Conservation (phyloP, 2,329 filamentous ascomycete genomes). For the Aplosporella prunicola region DNA sequence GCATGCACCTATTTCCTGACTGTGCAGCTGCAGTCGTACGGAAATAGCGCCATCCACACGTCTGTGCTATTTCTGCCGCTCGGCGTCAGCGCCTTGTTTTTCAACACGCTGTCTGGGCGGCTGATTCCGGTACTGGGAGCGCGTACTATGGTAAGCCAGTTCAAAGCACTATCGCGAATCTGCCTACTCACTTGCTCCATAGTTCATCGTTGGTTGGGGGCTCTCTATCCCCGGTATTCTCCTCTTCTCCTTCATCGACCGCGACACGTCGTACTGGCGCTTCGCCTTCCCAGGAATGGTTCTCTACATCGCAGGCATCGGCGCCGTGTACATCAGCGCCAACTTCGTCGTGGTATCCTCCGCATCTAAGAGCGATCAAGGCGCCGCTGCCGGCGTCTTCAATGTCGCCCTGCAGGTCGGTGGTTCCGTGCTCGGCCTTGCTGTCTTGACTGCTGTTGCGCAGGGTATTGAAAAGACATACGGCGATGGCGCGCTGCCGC, state of each 20-base stretch:
- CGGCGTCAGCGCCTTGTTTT: constrained; percentile 4
- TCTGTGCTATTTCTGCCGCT: constrained; percentile 10
- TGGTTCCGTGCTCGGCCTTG: constrained; percentile 6
- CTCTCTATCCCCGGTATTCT: constrained; percentile 5
- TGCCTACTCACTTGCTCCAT: no score
- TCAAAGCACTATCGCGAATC: neutral
- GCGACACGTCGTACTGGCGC: neutral
- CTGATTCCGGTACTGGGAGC: constrained; percentile 4
- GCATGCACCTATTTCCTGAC: constrained; percentile 11
- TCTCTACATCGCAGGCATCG: constrained; percentile 10
- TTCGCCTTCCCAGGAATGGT: constrained; percentile 8
- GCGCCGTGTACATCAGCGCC: constrained; percentile 9
- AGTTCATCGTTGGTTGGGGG: constrained; percentile 7
- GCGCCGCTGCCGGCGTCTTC: constrained; percentile 9
- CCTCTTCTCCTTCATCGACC: constrained; percentile 7
- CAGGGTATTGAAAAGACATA: constrained; percentile 1
- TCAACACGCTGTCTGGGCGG: constrained; percentile 4
- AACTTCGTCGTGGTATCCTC: constrained; percentile 8
- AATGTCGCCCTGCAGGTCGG: constrained; percentile 11
- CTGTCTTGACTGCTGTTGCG: constrained; percentile 7
- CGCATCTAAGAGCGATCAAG: constrained; percentile 8
- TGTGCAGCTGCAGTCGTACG: constrained; percentile 8
- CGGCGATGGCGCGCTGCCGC: neutral
- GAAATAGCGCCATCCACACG: constrained; percentile 6
- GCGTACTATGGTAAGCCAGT: neutral